phyloP scores from a whole-genome alignment of 805 yeast genomes.

The Blastobotrys peoriensis region DNA sequence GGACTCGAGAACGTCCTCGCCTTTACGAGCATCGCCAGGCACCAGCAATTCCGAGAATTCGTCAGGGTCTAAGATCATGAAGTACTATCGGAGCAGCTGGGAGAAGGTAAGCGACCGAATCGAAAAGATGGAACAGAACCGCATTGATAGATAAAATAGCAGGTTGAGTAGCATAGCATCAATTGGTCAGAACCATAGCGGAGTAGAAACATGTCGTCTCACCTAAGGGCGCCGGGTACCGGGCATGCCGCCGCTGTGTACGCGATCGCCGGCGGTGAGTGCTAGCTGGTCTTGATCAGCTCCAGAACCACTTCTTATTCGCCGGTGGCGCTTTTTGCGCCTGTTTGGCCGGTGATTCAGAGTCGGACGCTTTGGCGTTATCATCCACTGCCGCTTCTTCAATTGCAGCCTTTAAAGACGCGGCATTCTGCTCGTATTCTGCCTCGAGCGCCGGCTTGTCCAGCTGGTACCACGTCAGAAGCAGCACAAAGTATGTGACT shows the following conservation, averaged over 20 bases:
- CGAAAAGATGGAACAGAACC: conserved; percentile 1
- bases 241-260: too few relatives aligned
- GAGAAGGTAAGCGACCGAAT: conserved; percentile 17
- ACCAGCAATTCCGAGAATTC: conserved; percentile 2
- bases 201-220: too few relatives aligned
- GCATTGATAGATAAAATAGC: neutral
- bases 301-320: too few relatives aligned
- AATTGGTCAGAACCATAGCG: too few relatives aligned
- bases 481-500: conserved; percentile 16
- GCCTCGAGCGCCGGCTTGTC: conserved; percentile 1
- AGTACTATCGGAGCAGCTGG: conserved; percentile 15
- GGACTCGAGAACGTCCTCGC: conserved; percentile 1
- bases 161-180: too few relatives aligned
- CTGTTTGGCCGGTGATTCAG: too few relatives aligned
- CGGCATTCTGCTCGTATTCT: neutral
- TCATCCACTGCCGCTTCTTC: too few relatives aligned
- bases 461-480: conserved; percentile 13
- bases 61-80: conserved; percentile 12
- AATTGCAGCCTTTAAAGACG: neutral
- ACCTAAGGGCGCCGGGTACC: too few relatives aligned
- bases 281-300: too few relatives aligned
- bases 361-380: too few relatives aligned
- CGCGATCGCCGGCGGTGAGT: too few relatives aligned
- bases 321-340: too few relatives aligned
- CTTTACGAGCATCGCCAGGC: neutral